Conservation (phyloP, 2,329 filamentous ascomycete genomes). For the Pseudogymnoascus sp. region DNA sequence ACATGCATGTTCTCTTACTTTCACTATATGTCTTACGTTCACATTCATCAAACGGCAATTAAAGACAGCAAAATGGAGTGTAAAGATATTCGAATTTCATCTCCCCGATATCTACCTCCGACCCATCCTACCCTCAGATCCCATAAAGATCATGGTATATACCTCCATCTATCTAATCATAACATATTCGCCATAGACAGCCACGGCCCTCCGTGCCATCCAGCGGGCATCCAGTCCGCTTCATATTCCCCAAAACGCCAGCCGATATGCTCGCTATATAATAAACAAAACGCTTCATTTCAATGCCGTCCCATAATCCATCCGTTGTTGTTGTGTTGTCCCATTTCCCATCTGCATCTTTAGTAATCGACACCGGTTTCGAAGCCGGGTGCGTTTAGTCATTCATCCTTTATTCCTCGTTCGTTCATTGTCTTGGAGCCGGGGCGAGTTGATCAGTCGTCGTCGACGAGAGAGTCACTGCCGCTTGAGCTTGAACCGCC, state of each 20-base stretch:
- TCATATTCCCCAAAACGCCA: background rate
- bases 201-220: background rate
- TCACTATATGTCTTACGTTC: background rate
- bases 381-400: background rate
- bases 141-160: conserved; percentile 5
- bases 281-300: background rate
- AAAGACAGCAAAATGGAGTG: background rate
- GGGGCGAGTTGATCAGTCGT: conserved; percentile 4
- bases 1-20: background rate
- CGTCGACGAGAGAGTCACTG: conserved; percentile 9
- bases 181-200: background rate
- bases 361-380: background rate
- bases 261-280: conserved; percentile 7
- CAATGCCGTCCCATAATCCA: background rate
- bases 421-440: background rate
- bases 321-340: background rate
- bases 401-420: background rate
- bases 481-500: conserved; percentile 14
- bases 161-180: conserved; percentile 4
- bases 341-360: conserved; percentile 1
- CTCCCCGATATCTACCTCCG: background rate
- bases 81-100: background rate
- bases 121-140: background rate
- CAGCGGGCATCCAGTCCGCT: background rate
- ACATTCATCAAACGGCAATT: background rate